A percentile compares a stretch with the other conserved stretches of the same genome.
Evolutionary conservation across 164 flowering plant genomes (phyloP).

Genomic region (Chimonanthus salicifolius): DNA sequence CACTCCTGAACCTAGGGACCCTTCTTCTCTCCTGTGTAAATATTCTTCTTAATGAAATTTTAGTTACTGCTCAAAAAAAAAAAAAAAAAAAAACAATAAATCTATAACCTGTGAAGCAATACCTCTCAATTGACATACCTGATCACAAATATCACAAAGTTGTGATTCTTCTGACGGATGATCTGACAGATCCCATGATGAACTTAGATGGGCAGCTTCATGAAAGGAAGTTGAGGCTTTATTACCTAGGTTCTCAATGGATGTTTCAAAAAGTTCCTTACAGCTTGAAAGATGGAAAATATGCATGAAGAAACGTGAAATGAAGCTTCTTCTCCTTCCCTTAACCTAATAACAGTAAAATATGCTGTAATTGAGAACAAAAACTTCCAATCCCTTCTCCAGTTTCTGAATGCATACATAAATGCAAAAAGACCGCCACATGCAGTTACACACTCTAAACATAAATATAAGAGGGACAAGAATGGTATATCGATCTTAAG

Average conservation of each 20-base stretch:
- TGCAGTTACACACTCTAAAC: not conserved
- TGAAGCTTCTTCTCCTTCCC: conserved; percentile 35
- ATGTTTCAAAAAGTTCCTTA: conserved; percentile 27
- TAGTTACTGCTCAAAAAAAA: too few relatives aligned
- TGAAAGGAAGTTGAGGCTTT: conserved; percentile 9
- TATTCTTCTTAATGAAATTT: too few relatives aligned
- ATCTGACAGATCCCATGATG: conserved; percentile 14
- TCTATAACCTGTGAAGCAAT: too few relatives aligned
- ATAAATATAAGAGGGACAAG: not conserved
- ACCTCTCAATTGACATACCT: conserved; percentile 6
- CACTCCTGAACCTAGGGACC: too few relatives aligned
- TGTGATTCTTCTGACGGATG: conserved; percentile 19
- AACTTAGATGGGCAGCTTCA: conserved; percentile 11
- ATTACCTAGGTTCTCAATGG: conserved; percentile 12
- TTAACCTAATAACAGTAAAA: conserved; percentile 20
- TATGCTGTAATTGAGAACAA: too few relatives aligned
- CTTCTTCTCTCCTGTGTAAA: too few relatives aligned
- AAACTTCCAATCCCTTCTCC: not conserved
- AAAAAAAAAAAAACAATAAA: too few relatives aligned
- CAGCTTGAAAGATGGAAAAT: conserved; percentile 27
- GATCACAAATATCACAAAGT: conserved; percentile 4
- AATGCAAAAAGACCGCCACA: too few relatives aligned
- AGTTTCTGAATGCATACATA: not conserved
- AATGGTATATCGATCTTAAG: not conserved
- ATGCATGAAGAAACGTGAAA: conserved; percentile 32